These are phyloP conservation scores for Candida sp. DNA, from an alignment of 1,139 yeast genomes.

Conservation along the genomic window DNA sequence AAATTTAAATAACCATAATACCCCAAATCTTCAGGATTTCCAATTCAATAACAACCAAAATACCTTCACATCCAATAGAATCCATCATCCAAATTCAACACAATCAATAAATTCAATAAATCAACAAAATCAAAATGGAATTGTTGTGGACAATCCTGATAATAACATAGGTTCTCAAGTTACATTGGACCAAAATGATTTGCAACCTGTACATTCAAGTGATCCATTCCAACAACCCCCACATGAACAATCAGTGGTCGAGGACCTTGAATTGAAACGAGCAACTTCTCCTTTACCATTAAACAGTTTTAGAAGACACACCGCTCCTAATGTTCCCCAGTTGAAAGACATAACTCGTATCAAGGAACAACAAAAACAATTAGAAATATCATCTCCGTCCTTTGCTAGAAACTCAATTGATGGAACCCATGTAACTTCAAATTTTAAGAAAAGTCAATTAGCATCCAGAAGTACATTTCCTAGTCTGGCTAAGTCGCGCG, in stretches of 20 bases:
- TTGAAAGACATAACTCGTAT: background rate
- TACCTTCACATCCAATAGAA: background rate
- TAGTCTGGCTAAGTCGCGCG: background rate
- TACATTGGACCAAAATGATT: background rate
- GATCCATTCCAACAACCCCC: background rate
- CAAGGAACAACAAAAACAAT: background rate
- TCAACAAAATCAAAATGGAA: background rate
- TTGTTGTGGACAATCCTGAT: background rate
- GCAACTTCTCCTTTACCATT: background rate
- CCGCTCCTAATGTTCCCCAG: slow-evolving; percentile 14
- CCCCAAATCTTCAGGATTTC: background rate
- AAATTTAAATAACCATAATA: background rate
- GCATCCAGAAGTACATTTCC: slow-evolving; percentile 1
- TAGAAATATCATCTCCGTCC: background rate
- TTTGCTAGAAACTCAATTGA: slow-evolving; percentile 1
- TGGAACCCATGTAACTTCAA: background rate
- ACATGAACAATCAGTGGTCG: slow-evolving; percentile 1
- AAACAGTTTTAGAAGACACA: slow-evolving; percentile 17
- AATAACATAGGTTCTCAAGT: background rate
- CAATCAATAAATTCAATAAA: background rate
- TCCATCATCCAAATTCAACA: background rate
- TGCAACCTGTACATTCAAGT: background rate
- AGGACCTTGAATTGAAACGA: background rate
- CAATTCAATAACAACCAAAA: background rate
- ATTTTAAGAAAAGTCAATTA: background rate